phyloP scores from a whole-genome alignment of 75 land plant species.

The Cunninghamia lanceolata region DNA sequence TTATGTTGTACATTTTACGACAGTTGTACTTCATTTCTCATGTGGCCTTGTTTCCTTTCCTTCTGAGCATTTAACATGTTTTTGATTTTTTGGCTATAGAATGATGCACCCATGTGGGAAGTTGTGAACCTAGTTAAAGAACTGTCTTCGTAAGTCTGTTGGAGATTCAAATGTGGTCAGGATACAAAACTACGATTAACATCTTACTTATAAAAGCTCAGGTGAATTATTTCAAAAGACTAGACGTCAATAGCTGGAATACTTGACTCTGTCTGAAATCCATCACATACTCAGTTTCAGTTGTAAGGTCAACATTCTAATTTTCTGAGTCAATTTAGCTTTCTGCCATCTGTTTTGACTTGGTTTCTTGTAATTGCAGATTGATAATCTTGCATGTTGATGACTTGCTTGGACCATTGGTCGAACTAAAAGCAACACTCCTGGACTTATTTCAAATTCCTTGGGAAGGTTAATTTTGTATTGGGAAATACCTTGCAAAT shows the following conservation, averaged over 20 bases:
- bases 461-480: slow-evolving; percentile 5
- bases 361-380: not conserved
- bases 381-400: not conserved
- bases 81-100: slow-evolving; percentile 35
- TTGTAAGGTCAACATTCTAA: not conserved
- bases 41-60: not conserved
- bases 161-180: not conserved
- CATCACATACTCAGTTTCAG: not conserved
- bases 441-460: not conserved
- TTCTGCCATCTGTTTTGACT: not conserved
- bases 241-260: not conserved
- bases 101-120: slow-evolving; percentile 65
- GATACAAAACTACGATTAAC: not conserved
- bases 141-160: slow-evolving; percentile 22
- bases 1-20: not conserved
- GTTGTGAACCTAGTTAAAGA: slow-evolving; percentile 58
- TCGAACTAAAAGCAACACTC: not conserved
- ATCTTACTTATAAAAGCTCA: slow-evolving; percentile 1
- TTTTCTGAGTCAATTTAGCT: not conserved
- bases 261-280: not conserved
- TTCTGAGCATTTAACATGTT: not conserved
- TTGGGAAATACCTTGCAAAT: not conserved
- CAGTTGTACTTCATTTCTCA: not conserved
- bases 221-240: not conserved
- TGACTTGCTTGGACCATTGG: not conserved